Percentiles rank a stretch among this genome's conserved stretches.
Evolutionary conservation across 2,329 filamentous ascomycete species (phyloP).

Genomic region (Phaeophleospora eucalypticola): DNA sequence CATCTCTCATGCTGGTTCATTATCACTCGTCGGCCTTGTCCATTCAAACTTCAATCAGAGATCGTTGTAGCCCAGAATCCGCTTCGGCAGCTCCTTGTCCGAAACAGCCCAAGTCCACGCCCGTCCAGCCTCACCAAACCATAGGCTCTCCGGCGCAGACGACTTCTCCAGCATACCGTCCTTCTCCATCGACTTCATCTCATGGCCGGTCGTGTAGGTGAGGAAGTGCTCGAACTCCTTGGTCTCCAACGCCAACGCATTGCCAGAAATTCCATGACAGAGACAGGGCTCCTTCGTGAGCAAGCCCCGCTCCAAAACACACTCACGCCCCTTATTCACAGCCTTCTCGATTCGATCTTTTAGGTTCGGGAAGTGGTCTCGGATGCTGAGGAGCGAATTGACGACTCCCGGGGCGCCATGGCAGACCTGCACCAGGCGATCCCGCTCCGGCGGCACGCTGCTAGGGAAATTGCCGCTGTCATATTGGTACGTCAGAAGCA

Average conservation of each 20-base stretch:
- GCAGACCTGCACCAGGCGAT: slow-evolving; percentile 60
- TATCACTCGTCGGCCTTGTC: background rate
- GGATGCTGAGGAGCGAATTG: slow-evolving; percentile 54
- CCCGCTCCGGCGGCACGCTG: slow-evolving; percentile 47
- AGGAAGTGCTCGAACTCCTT: slow-evolving; percentile 55
- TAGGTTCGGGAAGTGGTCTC: slow-evolving; percentile 53
- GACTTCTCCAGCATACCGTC: slow-evolving; percentile 51
- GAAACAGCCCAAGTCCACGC: slow-evolving; percentile 44
- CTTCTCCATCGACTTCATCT: slow-evolving; percentile 52
- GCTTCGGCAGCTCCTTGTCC: slow-evolving; percentile 44
- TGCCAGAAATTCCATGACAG: slow-evolving; percentile 62
- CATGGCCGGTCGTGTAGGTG: slow-evolving; percentile 53
- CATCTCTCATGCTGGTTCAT: background rate
- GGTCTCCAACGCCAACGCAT: slow-evolving; percentile 55
- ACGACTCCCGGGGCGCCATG: slow-evolving; percentile 64
- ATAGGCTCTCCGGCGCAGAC: slow-evolving; percentile 48
- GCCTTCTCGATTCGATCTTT: slow-evolving; percentile 51
- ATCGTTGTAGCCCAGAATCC: slow-evolving; percentile 49
- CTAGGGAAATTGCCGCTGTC: slow-evolving; percentile 62
- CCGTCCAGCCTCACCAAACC: slow-evolving; percentile 41
- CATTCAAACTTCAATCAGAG: slow-evolving; percentile 32
- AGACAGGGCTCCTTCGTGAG: slow-evolving; percentile 62
- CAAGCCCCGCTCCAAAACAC: slow-evolving; percentile 55
- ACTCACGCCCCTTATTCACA: slow-evolving; percentile 49
- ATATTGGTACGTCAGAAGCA: slow-evolving; percentile 57